Evolutionary conservation across 331 rosid species (phyloP).

Genomic region (Spiraea crenata): DNA sequence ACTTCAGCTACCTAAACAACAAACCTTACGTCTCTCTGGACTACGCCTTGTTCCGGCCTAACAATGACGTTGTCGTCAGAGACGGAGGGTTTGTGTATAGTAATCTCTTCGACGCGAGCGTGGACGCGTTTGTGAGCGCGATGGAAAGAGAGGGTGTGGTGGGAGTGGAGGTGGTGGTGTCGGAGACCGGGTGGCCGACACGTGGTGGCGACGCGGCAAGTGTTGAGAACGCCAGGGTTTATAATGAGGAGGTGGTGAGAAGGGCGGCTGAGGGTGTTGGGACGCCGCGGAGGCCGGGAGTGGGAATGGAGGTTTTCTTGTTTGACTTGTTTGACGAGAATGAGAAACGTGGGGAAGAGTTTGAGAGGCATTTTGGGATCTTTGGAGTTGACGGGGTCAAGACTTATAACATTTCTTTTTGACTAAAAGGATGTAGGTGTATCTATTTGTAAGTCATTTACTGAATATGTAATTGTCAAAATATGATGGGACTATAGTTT

Average conservation of each 20-base stretch:
- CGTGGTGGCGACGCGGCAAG: slow-evolving; percentile 20
- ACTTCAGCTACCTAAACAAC: slow-evolving; percentile 24
- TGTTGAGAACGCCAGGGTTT: slow-evolving; percentile 21
- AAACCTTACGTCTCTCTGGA: slow-evolving; percentile 12
- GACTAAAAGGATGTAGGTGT: not conserved
- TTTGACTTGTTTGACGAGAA: slow-evolving; percentile 33
- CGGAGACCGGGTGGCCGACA: slow-evolving; percentile 38
- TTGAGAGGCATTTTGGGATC: slow-evolving; percentile 32
- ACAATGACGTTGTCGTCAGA: not conserved
- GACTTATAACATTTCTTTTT: slow-evolving; percentile 20
- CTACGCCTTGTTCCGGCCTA: slow-evolving; percentile 16
- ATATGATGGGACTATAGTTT: too few relatives aligned
- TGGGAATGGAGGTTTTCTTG: slow-evolving; percentile 29
- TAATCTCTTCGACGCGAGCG: slow-evolving; percentile 27
- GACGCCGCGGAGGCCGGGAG: slow-evolving; percentile 25
- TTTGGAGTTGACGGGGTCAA: slow-evolving; percentile 27
- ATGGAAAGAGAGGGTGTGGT: slow-evolving; percentile 34
- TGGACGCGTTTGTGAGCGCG: slow-evolving; percentile 34
- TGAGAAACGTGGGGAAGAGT: slow-evolving; percentile 26
- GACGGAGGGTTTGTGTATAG: slow-evolving; percentile 12
- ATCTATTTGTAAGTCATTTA: too few relatives aligned
- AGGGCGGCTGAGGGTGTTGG: slow-evolving; percentile 19
- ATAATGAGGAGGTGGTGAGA: slow-evolving; percentile 27
- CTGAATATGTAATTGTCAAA: too few relatives aligned
- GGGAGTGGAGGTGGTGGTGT: slow-evolving; percentile 25